phyloP scores from a whole-genome alignment of 768 basidiomycete genomes.

The Naganishia vaughanmartiniae region DNA sequence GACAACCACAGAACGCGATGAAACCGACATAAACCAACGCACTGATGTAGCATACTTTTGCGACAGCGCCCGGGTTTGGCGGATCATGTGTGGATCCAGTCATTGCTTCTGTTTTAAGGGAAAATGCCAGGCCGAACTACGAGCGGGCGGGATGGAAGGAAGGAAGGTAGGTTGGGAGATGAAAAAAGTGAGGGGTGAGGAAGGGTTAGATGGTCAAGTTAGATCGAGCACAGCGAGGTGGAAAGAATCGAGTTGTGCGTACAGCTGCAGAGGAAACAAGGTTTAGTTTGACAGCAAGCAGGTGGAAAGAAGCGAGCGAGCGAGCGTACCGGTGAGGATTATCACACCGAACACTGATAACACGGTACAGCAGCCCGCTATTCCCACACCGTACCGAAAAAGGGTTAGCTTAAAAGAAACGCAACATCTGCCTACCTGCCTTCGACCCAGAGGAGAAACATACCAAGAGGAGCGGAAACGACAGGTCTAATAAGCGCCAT shows the following conservation, averaged over 20 bases:
- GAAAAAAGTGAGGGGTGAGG: not conserved
- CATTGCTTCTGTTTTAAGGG: slow-evolving; percentile 51
- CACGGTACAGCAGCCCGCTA: slow-evolving; percentile 51
- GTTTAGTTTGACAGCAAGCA: no score
- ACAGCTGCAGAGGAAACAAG: no score
- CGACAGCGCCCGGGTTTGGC: slow-evolving; percentile 51
- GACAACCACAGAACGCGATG: slow-evolving; percentile 52
- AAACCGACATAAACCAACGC: slow-evolving; percentile 53
- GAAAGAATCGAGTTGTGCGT: not conserved
- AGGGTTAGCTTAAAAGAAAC: not conserved
- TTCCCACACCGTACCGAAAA: not conserved
- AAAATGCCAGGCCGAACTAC: slow-evolving; percentile 50
- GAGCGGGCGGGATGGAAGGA: not conserved
- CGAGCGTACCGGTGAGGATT: slow-evolving; percentile 46
- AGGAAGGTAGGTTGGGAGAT: not conserved
- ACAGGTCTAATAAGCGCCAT: slow-evolving; percentile 45
- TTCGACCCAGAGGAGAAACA: slow-evolving; percentile 24
- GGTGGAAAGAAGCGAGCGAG: no score
- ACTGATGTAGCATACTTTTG: slow-evolving; percentile 52
- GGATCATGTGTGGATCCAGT: slow-evolving; percentile 52
- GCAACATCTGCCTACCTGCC: no score
- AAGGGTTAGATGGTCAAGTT: no score
- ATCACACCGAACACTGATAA: slow-evolving; percentile 51
- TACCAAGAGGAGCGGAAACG: slow-evolving; percentile 49
- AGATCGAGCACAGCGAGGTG: no score